Percentiles rank a stretch among this genome's conserved stretches.
Conservation (phyloP, 495 filamentous ascomycete genomes). For the Penicillium lividum region DNA sequence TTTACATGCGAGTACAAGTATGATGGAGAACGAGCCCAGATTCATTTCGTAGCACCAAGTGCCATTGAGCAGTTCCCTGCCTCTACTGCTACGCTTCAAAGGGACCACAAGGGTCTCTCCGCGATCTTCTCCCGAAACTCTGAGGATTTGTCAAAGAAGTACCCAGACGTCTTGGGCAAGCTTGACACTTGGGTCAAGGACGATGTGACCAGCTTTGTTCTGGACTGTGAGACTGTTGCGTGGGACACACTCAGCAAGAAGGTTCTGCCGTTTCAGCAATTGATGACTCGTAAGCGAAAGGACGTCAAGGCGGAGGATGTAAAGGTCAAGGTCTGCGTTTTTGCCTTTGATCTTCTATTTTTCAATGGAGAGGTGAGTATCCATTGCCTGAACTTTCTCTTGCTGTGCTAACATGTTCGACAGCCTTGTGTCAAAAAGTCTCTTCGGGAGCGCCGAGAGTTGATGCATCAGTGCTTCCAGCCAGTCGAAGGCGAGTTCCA, state of each 20-base stretch:
- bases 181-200: slow-evolving; percentile 85
- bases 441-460: slow-evolving; percentile 78
- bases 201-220: slow-evolving; percentile 88
- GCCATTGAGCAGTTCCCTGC: slow-evolving; percentile 64
- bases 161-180: slow-evolving; percentile 90
- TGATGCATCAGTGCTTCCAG: slow-evolving; percentile 72
- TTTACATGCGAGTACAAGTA: slow-evolving; percentile 99
- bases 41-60: slow-evolving; percentile 92
- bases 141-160: slow-evolving; percentile 95
- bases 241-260: slow-evolving; percentile 94
- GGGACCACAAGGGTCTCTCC: slow-evolving; percentile 65
- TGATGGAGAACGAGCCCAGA: slow-evolving; percentile 94
- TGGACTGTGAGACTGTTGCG: slow-evolving; percentile 98
- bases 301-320: slow-evolving; percentile 97
- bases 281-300: slow-evolving; percentile 97
- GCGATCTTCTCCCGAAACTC: slow-evolving; percentile 97
- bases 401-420: slow-evolving; percentile 4
- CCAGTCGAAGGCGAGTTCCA: slow-evolving; percentile 85
- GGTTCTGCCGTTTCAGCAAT: slow-evolving; percentile 92
- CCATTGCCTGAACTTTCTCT: background rate
- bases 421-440: slow-evolving; percentile 81
- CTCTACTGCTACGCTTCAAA: slow-evolving; percentile 39
- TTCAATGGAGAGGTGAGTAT: slow-evolving; percentile 78
- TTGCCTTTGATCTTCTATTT: slow-evolving; percentile 93
- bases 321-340: slow-evolving; percentile 96